Base-by-base conservation (phyloP, 768 basidiomycete genomes). In the Xerocomus brunneocitrinus region DNA sequence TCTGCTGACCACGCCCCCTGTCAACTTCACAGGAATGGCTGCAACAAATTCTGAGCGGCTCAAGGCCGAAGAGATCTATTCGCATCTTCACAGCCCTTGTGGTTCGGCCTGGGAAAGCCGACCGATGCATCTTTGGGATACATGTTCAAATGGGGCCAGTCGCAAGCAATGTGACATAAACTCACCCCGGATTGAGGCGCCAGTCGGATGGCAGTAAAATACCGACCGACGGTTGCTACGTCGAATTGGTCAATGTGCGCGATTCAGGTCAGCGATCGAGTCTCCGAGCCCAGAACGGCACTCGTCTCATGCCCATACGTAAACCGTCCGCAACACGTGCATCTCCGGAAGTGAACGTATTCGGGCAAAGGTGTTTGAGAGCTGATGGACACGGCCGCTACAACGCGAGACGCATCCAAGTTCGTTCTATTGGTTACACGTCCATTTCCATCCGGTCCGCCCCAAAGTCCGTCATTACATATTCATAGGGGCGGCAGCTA, bases 221-320 rank as follows among this genome's bases (percentile, higher is more conserved):
- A 49, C 36, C 28, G 50, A 54, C 57, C 27, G 54, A 50, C 52
- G 30, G 66, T 68, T 67, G 64, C 60, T 22, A 68, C 46, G 64
- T 53, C 54, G 46, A 51, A 58, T 39, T 56, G 59, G 56, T 61
- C 24, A 49, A 41, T 40, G 45, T 35, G 54, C 31, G 46, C 56
- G 59, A 58, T 67, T 62, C 43, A 56, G 57, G 66, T 63, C 57
- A 58, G 48, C 55, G 64, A 66, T 66, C 59, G 63, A 54, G 55
- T 62, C 53, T 30, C 64, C 58, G 63, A 54, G 55, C 47, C 64
- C 59, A 67, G 59, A 63, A 63, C 47, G 43, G 41, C 36, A 50
- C 42, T 52, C 47, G 55, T 54, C 35, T 40, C 53, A 55, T 39
- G 45, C 30, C 27, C 30, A 50, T 53, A 68, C 66, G 66, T 67